A percentile compares a stretch with the other conserved stretches of the same genome.
phyloP scores from a whole-genome alignment of 2,329 filamentous ascomycete species.

The Colletotrichum sp. region DNA sequence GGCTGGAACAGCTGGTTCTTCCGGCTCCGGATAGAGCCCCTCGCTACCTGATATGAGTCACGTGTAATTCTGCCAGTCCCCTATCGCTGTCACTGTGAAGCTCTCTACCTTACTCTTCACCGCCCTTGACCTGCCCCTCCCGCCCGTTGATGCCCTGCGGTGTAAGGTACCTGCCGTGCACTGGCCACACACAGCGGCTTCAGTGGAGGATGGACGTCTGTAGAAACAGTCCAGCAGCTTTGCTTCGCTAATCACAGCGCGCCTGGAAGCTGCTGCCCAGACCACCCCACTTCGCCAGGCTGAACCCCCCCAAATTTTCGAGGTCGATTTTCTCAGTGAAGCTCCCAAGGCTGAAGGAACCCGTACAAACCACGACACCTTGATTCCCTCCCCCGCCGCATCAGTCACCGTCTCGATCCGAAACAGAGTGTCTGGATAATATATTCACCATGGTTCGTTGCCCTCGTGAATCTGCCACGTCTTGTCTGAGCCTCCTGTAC shows the following conservation, averaged over 20 bases:
- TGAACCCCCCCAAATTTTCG: slow-evolving; percentile 22
- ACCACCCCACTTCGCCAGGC: slow-evolving; percentile 19
- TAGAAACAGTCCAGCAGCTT: slow-evolving; percentile 4
- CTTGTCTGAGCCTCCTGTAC: not conserved
- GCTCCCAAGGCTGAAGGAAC: slow-evolving; percentile 21
- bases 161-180: not conserved
- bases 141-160: not conserved
- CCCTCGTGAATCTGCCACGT: not conserved
- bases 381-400: not conserved
- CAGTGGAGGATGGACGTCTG: slow-evolving; percentile 18
- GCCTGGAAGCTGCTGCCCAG: slow-evolving; percentile 15
- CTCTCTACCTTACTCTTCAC: not conserved
- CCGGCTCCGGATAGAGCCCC: slow-evolving; percentile 9
- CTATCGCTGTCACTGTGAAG: not conserved
- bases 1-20: slow-evolving; percentile 10
- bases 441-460: slow-evolving; percentile 16
- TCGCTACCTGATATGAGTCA: not conserved
- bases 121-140: not conserved
- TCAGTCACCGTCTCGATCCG: slow-evolving; percentile 7
- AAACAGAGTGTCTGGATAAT: slow-evolving; percentile 13
- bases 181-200: not conserved
- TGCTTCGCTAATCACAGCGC: slow-evolving; percentile 7
- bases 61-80: not conserved
- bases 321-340: slow-evolving; percentile 20
- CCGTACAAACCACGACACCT: slow-evolving; percentile 10